These are phyloP conservation scores for Boletus rubescentipes DNA, from an alignment of 768 basidiomycete species.

Conservation along the genomic window DNA sequence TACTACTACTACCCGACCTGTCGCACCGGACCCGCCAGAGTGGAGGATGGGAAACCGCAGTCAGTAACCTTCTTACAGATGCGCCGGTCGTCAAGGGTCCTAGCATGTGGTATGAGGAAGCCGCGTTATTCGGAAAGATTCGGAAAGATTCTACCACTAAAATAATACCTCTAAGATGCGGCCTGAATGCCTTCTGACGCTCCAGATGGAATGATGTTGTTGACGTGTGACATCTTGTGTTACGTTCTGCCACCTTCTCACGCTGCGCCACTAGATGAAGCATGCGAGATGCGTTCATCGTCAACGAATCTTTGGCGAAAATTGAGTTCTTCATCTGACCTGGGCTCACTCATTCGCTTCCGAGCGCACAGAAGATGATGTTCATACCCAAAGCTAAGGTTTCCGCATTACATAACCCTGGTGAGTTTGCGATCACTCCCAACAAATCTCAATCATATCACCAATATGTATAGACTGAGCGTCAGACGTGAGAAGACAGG, in stretches of 20 bases:
- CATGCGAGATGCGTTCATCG: not conserved
- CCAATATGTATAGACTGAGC: not conserved
- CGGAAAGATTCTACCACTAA: not conserved
- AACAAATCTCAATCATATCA: no score
- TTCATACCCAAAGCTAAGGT: not conserved
- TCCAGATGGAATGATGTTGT: not conserved
- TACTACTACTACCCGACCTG: not conserved
- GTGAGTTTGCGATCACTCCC: not conserved
- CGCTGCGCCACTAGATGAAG: not conserved
- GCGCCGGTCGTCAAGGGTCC: not conserved
- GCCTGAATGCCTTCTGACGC: no score
- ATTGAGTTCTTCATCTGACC: not conserved
- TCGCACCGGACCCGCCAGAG: not conserved
- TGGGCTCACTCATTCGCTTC: not conserved
- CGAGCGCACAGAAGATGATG: not conserved
- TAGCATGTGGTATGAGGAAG: not conserved
- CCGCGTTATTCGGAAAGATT: not conserved
- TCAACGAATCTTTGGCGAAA: not conserved
- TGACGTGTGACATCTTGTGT: not conserved
- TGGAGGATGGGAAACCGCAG: not conserved
- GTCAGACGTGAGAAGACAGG: not conserved
- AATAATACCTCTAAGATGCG: not conserved
- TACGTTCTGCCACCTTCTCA: not conserved
- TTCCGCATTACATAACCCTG: not conserved
- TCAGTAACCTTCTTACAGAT: not conserved